Evolutionary conservation across 169 alveolate genomes (phyloP), one percentile per base, ranked within the genome.

Genomic region (Eimeria praecox): DNA sequence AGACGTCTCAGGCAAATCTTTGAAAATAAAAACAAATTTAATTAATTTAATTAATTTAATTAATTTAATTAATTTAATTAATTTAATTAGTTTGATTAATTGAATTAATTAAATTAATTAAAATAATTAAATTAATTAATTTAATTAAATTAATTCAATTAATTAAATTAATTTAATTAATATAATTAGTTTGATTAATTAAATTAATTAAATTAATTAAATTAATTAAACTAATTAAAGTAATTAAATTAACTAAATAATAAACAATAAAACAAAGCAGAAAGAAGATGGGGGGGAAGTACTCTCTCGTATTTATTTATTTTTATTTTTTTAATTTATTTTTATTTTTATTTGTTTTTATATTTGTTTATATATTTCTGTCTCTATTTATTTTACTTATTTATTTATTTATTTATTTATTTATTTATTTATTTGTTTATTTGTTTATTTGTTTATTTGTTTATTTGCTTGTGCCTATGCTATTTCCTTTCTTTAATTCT

Each of bases 131-230:
- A 18, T 10, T 27, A 33, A 8, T 69, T 66, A 30, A 10, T 24
- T 24, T 66, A 10, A 6, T 22, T 18, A 10, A 20, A 8, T 78
- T 46, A 40, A 91, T 90, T 44, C 75, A 20, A 4, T 46, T 66
- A 73, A 38, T 91, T 82, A 78, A 52, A 64, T 75, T 91, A 62
- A 91, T 73, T 2, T 88, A 90, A 54, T 71, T 89, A 10, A 89
- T 18, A 73, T 89, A 35, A 91, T 40, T 35, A 56, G n/a, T n/a
- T n/a, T n/a, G n/a, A n/a, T n/a, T 73, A 44, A 62, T 73, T 16
- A 91, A 22, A n/a, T 89, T 80, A n/a, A 73, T 89, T 40, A 75
- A 46, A 27, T 83, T 78, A 4, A 90, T 35, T 35, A 64, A 49
- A 0, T 75, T 90, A 38, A 89, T 78, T 24, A 35, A 16, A 46